Percentiles rank a stretch among this genome's conserved stretches.
Conservation (phyloP, 768 basidiomycete genomes). For the Lentinula sp. region DNA sequence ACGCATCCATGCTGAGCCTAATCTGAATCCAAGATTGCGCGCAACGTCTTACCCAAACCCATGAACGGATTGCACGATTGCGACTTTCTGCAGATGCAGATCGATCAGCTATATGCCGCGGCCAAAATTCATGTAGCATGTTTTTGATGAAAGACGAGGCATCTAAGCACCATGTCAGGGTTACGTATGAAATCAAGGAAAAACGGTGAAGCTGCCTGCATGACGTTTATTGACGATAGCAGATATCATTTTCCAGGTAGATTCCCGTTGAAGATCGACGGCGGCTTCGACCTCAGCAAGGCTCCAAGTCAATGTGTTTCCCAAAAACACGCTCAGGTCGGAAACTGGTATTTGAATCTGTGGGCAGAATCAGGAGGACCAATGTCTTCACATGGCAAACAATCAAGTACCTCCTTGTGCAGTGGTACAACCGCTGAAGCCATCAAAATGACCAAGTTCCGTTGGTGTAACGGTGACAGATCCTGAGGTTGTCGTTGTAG, state of each 20-base stretch:
- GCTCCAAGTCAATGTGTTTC: slow-evolving; percentile 55
- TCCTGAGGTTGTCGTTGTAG: slow-evolving; percentile 25
- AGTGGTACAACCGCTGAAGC: slow-evolving; percentile 60
- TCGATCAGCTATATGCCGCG: slow-evolving; percentile 32
- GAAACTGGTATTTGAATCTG: slow-evolving; percentile 50
- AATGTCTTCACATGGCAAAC: not conserved
- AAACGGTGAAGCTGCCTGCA: slow-evolving; percentile 41
- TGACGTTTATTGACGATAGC: slow-evolving; percentile 76
- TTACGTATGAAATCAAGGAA: not conserved
- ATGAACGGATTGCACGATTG: slow-evolving; percentile 46
- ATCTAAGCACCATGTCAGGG: slow-evolving; percentile 26
- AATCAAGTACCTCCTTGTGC: slow-evolving; percentile 53
- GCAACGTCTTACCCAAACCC: slow-evolving; percentile 57
- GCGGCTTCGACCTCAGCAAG: slow-evolving; percentile 31
- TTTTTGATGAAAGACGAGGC: slow-evolving; percentile 36
- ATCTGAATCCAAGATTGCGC: not conserved
- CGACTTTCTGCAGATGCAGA: slow-evolving; percentile 31
- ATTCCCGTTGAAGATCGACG: slow-evolving; percentile 45
- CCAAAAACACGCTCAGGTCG: slow-evolving; percentile 45
- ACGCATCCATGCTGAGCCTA: not conserved
- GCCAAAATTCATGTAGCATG: slow-evolving; percentile 45
- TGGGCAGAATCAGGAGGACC: slow-evolving; percentile 1
- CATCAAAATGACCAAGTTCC: slow-evolving; percentile 63
- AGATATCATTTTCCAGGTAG: slow-evolving; percentile 52
- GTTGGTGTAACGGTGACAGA: slow-evolving; percentile 40